Base-by-base conservation (phyloP, 768 basidiomycete species). In the Hericium rajendrae region DNA sequence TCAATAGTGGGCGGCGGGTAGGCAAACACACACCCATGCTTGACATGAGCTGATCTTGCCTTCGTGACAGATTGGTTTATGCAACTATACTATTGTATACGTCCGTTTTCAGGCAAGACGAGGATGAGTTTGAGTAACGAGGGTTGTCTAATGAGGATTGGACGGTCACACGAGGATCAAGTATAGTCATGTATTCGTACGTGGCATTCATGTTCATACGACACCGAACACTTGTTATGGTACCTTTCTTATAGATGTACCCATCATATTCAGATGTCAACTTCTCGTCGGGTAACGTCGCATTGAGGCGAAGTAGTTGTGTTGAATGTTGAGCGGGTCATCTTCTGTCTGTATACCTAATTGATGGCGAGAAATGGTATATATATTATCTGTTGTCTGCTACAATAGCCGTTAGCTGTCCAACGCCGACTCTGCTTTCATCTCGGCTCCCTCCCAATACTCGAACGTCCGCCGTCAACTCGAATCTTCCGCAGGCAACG, bases 1-100 rank as follows among this genome's bases (percentile, higher is more conserved):
- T 93, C 92, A 18, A 91, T 97, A 59, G 77, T 89, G 37, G 97
- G 97, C 13, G 97, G 97, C 72, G 88, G 85, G 82, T 88, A 74
- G 65, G 84, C 81, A 51, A 18, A 56, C 38, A 63, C 57, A 39
- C 48, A 41, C 26, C 38, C 26, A 18, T 10, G 41, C 18, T 13
- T 38, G 24, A 28, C 32, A 32, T 6, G 9, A 32, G 32, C 32
- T 32, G 9, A 32, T 32, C 32, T 32, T 40, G 40, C 46, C 59
- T 40, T 53, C 51, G 40, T 43, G 50, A 20, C 59, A 88, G 86
- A 48, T 73, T 91, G 65, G 91, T 97, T 2, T 95, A 95, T 69
- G 88, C 87, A 4, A 97, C 94, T 16, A 95, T 97, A 65, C 59
- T 93, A 61, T 86, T 89, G 6, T 97, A 97, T 66, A 80, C 89